phyloP scores from a whole-genome alignment of 371 early-diverging fungal species.

The Mortierella sp. region DNA sequence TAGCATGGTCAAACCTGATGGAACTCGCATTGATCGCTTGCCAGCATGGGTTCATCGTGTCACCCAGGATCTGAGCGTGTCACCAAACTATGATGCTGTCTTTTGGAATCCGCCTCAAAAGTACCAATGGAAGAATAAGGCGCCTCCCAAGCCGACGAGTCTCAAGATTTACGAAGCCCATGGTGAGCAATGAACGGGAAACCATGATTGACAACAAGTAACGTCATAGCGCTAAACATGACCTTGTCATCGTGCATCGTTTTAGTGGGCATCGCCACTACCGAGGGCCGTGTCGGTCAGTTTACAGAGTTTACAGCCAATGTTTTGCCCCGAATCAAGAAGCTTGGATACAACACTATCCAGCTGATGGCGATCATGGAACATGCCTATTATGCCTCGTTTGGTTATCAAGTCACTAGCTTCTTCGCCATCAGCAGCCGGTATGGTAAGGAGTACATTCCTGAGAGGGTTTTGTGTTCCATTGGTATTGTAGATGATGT shows the following conservation, averaged over 20 bases:
- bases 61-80: slow-evolving; percentile 84
- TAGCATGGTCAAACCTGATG: slow-evolving; percentile 75
- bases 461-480: too few species aligned
- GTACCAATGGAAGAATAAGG: slow-evolving; percentile 79
- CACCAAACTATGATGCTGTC: slow-evolving; percentile 87
- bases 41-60: slow-evolving; percentile 92
- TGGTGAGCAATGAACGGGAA: slow-evolving; percentile 54
- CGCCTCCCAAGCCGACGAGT: slow-evolving; percentile 72
- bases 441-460: slow-evolving; percentile 87
- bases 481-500: neutral
- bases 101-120: slow-evolving; percentile 91
- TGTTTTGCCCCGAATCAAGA: slow-evolving; percentile 87
- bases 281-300: slow-evolving; percentile 83
- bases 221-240: neutral
- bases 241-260: neutral
- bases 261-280: slow-evolving; percentile 90
- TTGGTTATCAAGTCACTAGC: slow-evolving; percentile 97
- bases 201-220: slow-evolving; percentile 19
- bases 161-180: slow-evolving; percentile 95
- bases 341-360: slow-evolving; percentile 93
- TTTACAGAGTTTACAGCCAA: slow-evolving; percentile 90
- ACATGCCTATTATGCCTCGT: slow-evolving; percentile 98
- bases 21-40: slow-evolving; percentile 87
- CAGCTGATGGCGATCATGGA: slow-evolving; percentile 99
- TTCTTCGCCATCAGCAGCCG: slow-evolving; percentile 94